Percentiles rank a stretch among this genome's conserved stretches.
Conservation (phyloP, 768 basidiomycete genomes). For the Tephrocybe sp. region DNA sequence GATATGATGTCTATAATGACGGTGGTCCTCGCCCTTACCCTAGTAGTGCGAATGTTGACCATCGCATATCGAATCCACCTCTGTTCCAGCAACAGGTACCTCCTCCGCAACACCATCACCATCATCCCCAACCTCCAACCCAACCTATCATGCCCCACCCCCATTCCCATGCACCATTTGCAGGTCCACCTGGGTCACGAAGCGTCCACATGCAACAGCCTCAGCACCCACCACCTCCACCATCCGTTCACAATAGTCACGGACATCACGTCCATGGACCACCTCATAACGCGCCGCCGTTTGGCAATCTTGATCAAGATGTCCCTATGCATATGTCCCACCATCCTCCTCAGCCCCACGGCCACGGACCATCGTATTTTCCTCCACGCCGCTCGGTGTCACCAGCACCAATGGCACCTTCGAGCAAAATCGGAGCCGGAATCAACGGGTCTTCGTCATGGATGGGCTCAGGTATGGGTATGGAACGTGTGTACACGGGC, state of each 20-base stretch:
- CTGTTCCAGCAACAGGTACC: slow-evolving; percentile 6
- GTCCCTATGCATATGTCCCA: slow-evolving; percentile 7
- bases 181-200: slow-evolving; percentile 16
- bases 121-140: slow-evolving; percentile 10
- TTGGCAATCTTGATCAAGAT: slow-evolving; percentile 9
- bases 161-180: slow-evolving; percentile 10
- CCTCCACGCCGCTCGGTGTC: slow-evolving; percentile 34
- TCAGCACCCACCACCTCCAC: slow-evolving; percentile 15
- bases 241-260: slow-evolving; percentile 7
- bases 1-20: slow-evolving; percentile 9
- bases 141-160: slow-evolving; percentile 8
- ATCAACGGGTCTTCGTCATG: slow-evolving; percentile 29
- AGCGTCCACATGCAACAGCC: slow-evolving; percentile 18
- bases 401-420: slow-evolving; percentile 25
- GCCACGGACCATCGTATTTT: slow-evolving; percentile 10
- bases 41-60: slow-evolving; percentile 3
- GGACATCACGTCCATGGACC: slow-evolving; percentile 8
- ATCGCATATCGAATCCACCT: slow-evolving; percentile 5
- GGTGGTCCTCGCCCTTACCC: slow-evolving; percentile 8
- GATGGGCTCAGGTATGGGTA: slow-evolving; percentile 34
- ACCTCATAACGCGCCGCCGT: slow-evolving; percentile 24
- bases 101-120: slow-evolving; percentile 11
- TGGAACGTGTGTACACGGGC: slow-evolving; percentile 20
- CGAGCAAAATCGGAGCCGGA: slow-evolving; percentile 20
- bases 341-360: slow-evolving; percentile 12